These are phyloP conservation scores for Amylocarpus encephaloides DNA, from an alignment of 2,329 filamentous ascomycete species.

Conservation along the genomic window DNA sequence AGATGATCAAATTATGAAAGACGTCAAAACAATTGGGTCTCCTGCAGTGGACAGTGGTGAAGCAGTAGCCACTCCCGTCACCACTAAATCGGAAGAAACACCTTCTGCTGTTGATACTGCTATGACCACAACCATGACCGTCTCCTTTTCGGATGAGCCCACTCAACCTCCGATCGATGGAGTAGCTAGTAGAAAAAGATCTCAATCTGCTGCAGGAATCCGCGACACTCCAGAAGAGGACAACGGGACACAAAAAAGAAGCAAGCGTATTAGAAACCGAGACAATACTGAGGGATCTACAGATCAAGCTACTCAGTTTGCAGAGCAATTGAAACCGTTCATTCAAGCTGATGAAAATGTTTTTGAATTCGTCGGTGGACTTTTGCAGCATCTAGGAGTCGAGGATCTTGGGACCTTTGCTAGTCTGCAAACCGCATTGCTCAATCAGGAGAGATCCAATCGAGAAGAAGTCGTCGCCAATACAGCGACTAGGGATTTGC, in stretches of 20 bases:
- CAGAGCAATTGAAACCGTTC: slow-evolving; percentile 44
- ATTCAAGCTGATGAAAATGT: slow-evolving; percentile 27
- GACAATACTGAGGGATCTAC: slow-evolving; percentile 46
- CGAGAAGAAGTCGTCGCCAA: slow-evolving; percentile 19
- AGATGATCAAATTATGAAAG: slow-evolving; percentile 26
- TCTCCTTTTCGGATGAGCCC: slow-evolving; percentile 19
- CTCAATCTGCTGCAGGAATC: slow-evolving; percentile 55
- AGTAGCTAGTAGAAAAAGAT: slow-evolving; percentile 48
- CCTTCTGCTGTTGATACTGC: slow-evolving; percentile 15
- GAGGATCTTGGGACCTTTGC: slow-evolving; percentile 27
- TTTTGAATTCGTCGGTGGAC: slow-evolving; percentile 25
- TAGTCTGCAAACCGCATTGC: slow-evolving; percentile 24
- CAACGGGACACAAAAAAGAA: slow-evolving; percentile 51
- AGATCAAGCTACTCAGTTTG: slow-evolving; percentile 46
- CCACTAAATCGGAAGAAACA: slow-evolving; percentile 16
- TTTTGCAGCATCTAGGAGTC: slow-evolving; percentile 27
- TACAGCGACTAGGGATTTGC: slow-evolving; percentile 32
- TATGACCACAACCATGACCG: slow-evolving; percentile 19
- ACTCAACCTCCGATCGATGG: slow-evolving; percentile 12
- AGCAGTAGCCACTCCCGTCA: slow-evolving; percentile 12
- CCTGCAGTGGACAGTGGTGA: slow-evolving; percentile 20
- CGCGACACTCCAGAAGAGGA: slow-evolving; percentile 52
- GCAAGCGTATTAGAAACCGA: slow-evolving; percentile 57
- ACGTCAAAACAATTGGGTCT: slow-evolving; percentile 20
- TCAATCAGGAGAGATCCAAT: slow-evolving; percentile 12